These are phyloP conservation scores for Didymella exigua DNA, from an alignment of 2,329 filamentous ascomycete genomes.

Conservation along the genomic window DNA sequence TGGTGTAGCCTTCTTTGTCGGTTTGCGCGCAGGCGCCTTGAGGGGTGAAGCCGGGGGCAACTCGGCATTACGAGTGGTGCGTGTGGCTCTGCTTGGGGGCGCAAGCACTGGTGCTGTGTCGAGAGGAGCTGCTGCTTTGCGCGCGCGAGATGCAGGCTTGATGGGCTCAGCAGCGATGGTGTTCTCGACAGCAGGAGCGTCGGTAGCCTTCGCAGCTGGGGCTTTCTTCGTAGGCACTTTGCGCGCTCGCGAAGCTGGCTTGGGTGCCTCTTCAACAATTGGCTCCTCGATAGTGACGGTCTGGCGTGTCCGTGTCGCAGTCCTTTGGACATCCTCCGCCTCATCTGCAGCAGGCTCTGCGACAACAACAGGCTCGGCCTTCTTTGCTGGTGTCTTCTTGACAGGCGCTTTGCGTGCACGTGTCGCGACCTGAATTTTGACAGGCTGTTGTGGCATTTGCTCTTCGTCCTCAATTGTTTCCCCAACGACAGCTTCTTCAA, in stretches of 20 bases:
- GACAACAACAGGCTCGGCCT: constrained; percentile 10
- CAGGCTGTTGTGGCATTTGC: constrained; percentile 25
- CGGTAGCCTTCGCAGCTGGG: constrained; percentile 17
- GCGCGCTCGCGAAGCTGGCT: constrained; percentile 25
- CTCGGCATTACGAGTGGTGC: constrained; percentile 27
- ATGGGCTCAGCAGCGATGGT: constrained; percentile 18
- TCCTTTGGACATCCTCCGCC: constrained; percentile 16
- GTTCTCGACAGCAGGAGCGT: constrained; percentile 15
- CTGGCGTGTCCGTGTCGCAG: constrained; percentile 20
- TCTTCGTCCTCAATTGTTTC: constrained; percentile 14
- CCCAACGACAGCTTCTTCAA: constrained; percentile 20
- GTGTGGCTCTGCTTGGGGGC: constrained; percentile 25
- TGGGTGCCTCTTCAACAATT: constrained; percentile 18
- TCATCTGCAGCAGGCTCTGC: constrained; percentile 22
- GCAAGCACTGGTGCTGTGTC: constrained; percentile 15
- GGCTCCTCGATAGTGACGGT: constrained; percentile 17
- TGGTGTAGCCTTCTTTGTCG: constrained; percentile 25
- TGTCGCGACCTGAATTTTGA: constrained; percentile 32
- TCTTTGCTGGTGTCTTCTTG: constrained; percentile 30
- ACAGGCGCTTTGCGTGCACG: constrained; percentile 31
- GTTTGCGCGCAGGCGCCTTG: constrained; percentile 36
- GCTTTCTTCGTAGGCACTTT: constrained; percentile 29
- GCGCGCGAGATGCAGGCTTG: constrained; percentile 28
- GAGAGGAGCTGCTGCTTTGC: constrained; percentile 23
- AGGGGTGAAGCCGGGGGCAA: constrained; percentile 31